Evolutionary conservation across 2,329 filamentous ascomycete species (phyloP).

Genomic region (Periglandula ipomoeae): DNA sequence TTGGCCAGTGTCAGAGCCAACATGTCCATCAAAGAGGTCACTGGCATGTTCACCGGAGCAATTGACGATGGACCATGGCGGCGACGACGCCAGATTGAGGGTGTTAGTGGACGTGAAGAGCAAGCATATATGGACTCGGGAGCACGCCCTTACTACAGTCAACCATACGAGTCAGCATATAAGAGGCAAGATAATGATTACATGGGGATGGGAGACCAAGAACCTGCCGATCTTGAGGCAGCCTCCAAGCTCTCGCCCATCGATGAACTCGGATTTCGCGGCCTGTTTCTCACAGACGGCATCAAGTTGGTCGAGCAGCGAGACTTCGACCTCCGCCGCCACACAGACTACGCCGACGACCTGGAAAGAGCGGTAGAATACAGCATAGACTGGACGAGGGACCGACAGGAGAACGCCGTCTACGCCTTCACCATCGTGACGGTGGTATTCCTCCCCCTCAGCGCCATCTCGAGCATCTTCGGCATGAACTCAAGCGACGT

Average conservation of each 20-base stretch:
- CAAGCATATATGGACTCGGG: background rate
- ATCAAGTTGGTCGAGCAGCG: constrained; percentile 27
- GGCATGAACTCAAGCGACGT: constrained; percentile 45
- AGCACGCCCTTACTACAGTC: background rate
- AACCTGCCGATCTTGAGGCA: constrained; percentile 17
- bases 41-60: constrained; percentile 9
- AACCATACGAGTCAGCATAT: background rate
- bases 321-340: constrained; percentile 22
- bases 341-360: constrained; percentile 21
- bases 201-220: constrained; percentile 13
- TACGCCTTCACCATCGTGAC: constrained; percentile 42
- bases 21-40: constrained; percentile 11
- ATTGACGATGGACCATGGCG: constrained; percentile 7
- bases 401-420: constrained; percentile 37
- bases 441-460: constrained; percentile 38
- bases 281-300: constrained; percentile 31
- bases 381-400: constrained; percentile 31
- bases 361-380: constrained; percentile 22
- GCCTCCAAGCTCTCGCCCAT: constrained; percentile 27
- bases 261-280: constrained; percentile 27
- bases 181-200: constrained; percentile 14
- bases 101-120: background rate
- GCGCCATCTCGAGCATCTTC: constrained; percentile 37
- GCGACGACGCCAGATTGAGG: background rate
- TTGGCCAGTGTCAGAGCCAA: constrained; percentile 18